phyloP scores from a whole-genome alignment of 2,329 filamentous ascomycete genomes.

The Ophiostoma sp. region DNA sequence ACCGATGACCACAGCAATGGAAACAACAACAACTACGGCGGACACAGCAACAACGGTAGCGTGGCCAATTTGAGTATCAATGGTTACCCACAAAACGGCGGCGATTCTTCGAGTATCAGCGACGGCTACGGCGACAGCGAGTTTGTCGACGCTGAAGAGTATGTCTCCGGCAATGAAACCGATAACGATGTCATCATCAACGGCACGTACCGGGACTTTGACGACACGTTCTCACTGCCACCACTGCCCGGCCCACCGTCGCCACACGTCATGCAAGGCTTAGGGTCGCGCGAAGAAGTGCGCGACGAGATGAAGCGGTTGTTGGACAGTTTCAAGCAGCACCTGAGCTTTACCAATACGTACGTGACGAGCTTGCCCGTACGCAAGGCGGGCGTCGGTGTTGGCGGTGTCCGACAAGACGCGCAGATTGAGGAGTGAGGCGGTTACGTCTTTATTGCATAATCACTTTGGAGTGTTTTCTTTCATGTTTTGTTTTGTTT shows the following conservation, averaged over 20 bases:
- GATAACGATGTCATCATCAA: neutral
- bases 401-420: constrained; percentile 21
- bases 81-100: neutral
- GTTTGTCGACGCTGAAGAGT: constrained; percentile 4
- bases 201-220: too few species aligned
- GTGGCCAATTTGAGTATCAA: neutral
- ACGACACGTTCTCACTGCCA: constrained; percentile 24
- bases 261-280: constrained; percentile 49
- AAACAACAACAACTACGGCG: neutral
- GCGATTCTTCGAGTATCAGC: constrained; percentile 4
- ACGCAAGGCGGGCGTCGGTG: constrained; percentile 40
- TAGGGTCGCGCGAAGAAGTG: constrained; percentile 37
- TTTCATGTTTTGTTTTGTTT: neutral
- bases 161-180: constrained; percentile 4
- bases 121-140: neutral
- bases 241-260: constrained; percentile 41
- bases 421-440: constrained; percentile 22
- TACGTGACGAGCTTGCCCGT: constrained; percentile 36
- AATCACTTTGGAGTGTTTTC: neutral
- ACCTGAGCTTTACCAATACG: constrained; percentile 37
- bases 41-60: constrained; percentile 31
- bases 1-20: constrained; percentile 15
- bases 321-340: constrained; percentile 40
- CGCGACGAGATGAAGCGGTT: constrained; percentile 45
- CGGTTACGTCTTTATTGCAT: neutral